Evolutionary conservation across 1,139 yeast species (phyloP).

Genomic region (Debaryomyces psychrophilus): DNA sequence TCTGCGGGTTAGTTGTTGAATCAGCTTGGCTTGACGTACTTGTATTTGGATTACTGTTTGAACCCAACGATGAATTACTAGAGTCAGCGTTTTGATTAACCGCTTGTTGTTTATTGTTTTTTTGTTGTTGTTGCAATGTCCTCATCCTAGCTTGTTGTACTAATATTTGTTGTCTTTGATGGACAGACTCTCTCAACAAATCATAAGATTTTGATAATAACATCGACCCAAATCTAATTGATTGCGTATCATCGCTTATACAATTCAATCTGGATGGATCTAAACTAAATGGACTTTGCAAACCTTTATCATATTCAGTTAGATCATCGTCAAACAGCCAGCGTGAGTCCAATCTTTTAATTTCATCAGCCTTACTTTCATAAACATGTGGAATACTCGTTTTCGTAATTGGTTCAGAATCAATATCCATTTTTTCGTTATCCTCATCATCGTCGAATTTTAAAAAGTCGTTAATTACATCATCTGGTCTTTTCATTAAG

Average conservation of each 20-base stretch:
- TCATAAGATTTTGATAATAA: conserved; percentile 84
- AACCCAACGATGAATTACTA: background rate
- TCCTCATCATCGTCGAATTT: conserved; percentile 30
- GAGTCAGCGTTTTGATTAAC: conserved; percentile 29
- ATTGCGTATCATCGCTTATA: conserved; percentile 84
- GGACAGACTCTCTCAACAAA: conserved; percentile 55
- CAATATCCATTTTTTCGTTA: conserved; percentile 24
- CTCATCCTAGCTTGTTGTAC: conserved; percentile 51
- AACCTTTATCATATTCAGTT: conserved; percentile 49
- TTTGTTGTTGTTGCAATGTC: conserved; percentile 47
- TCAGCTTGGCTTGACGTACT: conserved; percentile 1
- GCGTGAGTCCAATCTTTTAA: conserved; percentile 63
- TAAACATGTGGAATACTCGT: conserved; percentile 46
- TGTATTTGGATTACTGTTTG: conserved; percentile 4
- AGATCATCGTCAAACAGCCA: conserved; percentile 78
- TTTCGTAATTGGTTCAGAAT: conserved; percentile 10
- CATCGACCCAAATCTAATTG: conserved; percentile 91
- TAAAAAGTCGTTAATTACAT: conserved; percentile 42
- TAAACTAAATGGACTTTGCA: conserved; percentile 59
- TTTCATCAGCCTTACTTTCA: conserved; percentile 56
- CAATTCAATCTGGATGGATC: conserved; percentile 73
- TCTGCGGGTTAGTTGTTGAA: background rate
- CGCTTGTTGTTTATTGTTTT: conserved; percentile 42
- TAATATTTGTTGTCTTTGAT: conserved; percentile 47
- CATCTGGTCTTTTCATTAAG: conserved; percentile 36